Base-by-base conservation (phyloP, 2,329 filamentous ascomycete species). In the Pseudocercospora vitis region DNA sequence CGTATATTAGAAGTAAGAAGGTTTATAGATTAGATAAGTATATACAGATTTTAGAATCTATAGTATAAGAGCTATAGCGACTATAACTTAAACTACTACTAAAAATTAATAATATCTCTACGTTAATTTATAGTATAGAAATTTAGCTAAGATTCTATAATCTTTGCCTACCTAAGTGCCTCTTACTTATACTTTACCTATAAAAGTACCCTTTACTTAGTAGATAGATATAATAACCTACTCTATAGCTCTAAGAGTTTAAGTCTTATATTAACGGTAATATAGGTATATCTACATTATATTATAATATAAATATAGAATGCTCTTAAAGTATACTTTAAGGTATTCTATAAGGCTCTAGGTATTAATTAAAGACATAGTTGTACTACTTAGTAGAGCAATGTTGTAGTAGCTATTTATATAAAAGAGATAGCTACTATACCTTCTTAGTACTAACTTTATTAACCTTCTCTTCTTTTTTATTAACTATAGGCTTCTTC, bases 111-210 rank as follows among this genome's bases (percentile, higher is more conserved):
- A 40, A 40, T 40, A 40, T 11, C 37, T 24, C 12, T 19, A 11
- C 11, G 5, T 40, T 21, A 40, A 40, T 11, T 24, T 40, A 40
- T 40, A 40, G 37, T 40, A 40, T 40, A 40, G 37, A 40, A 12
- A 21, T 24, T 12, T 19, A 40, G 37, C n/a, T 40, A 5, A 23
- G 7, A 40, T 24, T 40, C 11, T 24, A 21, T 39, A 21, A 2
- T 40, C n/a, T 23, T 40, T n/a, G n/a, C 11, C 37, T 23, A 21
- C 18, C 35, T 40, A 40, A 40, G 5, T 8, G 11, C 23, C 16
- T 40, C 23, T 12, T 11, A 16, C 16, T 19, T 40, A 40, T 40
- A 40, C 23, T 40, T 11, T 19, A 23, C 1, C 6, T 4, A 18
- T 40, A 40, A 40, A 40, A 11, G 8, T 40, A 23, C 37, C 23